Percentiles rank a stretch among this genome's conserved stretches.
Evolutionary conservation across 768 basidiomycete genomes (phyloP).

Genomic region (Trametes punicea): DNA sequence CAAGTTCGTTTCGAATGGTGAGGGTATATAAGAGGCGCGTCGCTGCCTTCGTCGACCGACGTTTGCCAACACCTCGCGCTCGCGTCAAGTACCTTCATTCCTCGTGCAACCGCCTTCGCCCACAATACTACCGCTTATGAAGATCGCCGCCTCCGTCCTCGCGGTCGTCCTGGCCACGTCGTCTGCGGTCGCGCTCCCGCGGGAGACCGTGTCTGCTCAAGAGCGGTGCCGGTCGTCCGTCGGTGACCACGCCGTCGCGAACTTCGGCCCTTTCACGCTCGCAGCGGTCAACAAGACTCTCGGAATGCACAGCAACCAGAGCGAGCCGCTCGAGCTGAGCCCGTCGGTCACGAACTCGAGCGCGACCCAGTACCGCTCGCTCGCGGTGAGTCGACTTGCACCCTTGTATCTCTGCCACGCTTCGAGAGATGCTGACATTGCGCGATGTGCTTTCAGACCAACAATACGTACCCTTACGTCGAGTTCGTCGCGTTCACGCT

Average conservation of each 20-base stretch:
- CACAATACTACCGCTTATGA: not conserved
- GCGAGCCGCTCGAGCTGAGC: not conserved
- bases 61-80: no score
- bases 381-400: not conserved
- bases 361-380: not conserved
- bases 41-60: not conserved
- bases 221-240: not conserved
- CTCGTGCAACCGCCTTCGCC: not conserved
- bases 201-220: not conserved
- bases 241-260: not conserved
- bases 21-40: not conserved
- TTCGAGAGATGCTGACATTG: not conserved
- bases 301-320: not conserved
- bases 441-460: no score
- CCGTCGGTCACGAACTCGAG: not conserved
- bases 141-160: not conserved
- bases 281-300: conserved; percentile 3
- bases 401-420: not conserved
- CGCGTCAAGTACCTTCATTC: no score
- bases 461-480: not conserved
- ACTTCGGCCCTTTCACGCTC: not conserved
- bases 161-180: not conserved
- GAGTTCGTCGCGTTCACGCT: conserved; percentile 1
- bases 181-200: not conserved
- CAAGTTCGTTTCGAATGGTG: not conserved